These are phyloP conservation scores for Wickerhamiella azyma DNA, from an alignment of 805 yeast species.

Conservation along the genomic window DNA sequence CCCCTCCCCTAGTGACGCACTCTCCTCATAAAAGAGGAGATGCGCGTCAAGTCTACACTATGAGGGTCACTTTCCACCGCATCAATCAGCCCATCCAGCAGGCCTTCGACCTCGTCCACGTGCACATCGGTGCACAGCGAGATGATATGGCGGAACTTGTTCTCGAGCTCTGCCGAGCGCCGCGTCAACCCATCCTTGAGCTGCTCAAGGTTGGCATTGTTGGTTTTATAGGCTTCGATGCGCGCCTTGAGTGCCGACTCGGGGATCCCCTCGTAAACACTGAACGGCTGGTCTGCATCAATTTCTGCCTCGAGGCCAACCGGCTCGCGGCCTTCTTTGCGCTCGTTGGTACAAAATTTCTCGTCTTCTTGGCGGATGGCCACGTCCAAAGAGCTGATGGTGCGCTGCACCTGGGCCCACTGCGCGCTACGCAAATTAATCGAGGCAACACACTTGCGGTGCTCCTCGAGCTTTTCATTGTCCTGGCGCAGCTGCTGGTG, in stretches of 20 bases:
- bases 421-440: slow-evolving; percentile 24
- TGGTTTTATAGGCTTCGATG: slow-evolving; percentile 61
- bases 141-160: slow-evolving; percentile 76
- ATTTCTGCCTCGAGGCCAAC: slow-evolving; percentile 38
- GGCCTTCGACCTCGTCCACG: slow-evolving; percentile 61
- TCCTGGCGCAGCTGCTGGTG: slow-evolving; percentile 47
- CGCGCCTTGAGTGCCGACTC: slow-evolving; percentile 43
- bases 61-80: slow-evolving; percentile 84
- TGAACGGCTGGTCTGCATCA: slow-evolving; percentile 88
- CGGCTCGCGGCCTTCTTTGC: slow-evolving; percentile 24
- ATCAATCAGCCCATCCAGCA: slow-evolving; percentile 71
- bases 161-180: slow-evolving; percentile 45
- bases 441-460: slow-evolving; percentile 6
- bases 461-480: slow-evolving; percentile 30
- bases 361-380: slow-evolving; percentile 52
- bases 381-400: slow-evolving; percentile 43
- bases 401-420: slow-evolving; percentile 30
- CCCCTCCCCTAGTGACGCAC: neutral
- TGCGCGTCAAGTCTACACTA: slow-evolving; percentile 44
- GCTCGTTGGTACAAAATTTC: slow-evolving; percentile 30
- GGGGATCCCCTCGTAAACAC: slow-evolving; percentile 28
- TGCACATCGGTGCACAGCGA: slow-evolving; percentile 83
- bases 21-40: slow-evolving; percentile 41
- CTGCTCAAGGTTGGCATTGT: slow-evolving; percentile 42
- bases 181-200: slow-evolving; percentile 41